These are phyloP conservation scores for Plasmodium blacklocki DNA, from an alignment of 169 alveolate genomes.

Conservation along the genomic window DNA sequence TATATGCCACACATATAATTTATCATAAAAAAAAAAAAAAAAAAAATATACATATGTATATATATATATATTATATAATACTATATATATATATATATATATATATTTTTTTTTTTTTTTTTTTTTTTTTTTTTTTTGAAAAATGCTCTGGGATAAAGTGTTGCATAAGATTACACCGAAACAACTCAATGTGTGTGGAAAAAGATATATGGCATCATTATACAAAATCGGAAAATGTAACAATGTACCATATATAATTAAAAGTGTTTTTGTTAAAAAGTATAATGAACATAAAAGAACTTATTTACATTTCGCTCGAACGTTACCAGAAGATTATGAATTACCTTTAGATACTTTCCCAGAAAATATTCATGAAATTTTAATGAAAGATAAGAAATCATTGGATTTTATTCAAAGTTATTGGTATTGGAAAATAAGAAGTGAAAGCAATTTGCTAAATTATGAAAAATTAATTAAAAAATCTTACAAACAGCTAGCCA, in stretches of 20 bases:
- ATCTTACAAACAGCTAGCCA: conserved; percentile 90
- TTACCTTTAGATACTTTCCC: conserved; percentile 92
- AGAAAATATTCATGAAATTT: conserved; percentile 85
- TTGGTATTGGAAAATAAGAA: conserved; percentile 91
- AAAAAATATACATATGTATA: no score
- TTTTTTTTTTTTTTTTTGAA: not conserved
- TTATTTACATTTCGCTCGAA: conserved; percentile 87
- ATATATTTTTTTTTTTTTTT: not conserved
- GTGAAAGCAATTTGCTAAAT: conserved; percentile 87
- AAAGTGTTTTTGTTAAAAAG: not conserved
- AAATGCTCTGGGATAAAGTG: conserved; percentile 22
- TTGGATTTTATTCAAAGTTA: conserved; percentile 89
- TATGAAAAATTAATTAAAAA: conserved; percentile 85
- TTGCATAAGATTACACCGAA: not conserved
- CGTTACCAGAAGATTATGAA: conserved; percentile 90
- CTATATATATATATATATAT: not conserved
- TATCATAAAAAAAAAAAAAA: no score
- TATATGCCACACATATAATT: no score
- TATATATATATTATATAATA: no score
- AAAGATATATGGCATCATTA: not conserved
- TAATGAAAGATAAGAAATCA: conserved; percentile 86
- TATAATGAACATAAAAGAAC: conserved; percentile 46
- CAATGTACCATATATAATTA: not conserved
- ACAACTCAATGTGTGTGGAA: not conserved
- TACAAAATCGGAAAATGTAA: not conserved